Base-by-base conservation (phyloP, 768 basidiomycete genomes). In the Crassisporium funariophilum region DNA sequence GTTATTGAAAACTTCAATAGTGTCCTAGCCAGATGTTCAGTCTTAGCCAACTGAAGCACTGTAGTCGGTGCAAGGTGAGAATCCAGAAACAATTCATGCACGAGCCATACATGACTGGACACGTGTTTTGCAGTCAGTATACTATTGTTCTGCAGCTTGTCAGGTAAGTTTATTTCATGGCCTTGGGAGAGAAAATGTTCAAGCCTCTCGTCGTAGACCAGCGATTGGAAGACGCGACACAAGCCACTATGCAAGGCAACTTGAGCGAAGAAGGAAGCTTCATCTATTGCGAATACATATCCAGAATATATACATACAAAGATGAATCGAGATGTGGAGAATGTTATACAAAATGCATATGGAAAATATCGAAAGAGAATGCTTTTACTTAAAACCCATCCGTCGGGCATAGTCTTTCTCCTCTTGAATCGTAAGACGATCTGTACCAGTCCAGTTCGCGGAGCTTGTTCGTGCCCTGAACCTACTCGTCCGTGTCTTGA, bases 381-480 rank as follows among this genome's bases (percentile, higher is more conserved):
- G 29, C 23, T 35, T 44, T 56, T 61, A 76, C 56, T 72, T 78
- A 67, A 82, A 98, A 5, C 95, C 94, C 95, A 98, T 98, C 47
- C 89, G 76, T 58, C 78, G 78, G 4, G 86, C 92, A 63, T 98
- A 98, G 53, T 92, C 89, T 47, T 76, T 70, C 68, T 95, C 85
- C 67, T 98, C 95, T 53, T 87, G 83, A 17, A 74, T 65, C 12
- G 91, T 95, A 57, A 98, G 69, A 19, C 83, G 76, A 69, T 98
- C 95, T n/a, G 86, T 69, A n/a, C 91, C 92, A 5, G 83, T 79
- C 95, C 95, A 98, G 63, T 97, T 97, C 24, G 95, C 95, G 9
- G 91, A 95, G 59, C 92, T 95, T 7, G 91, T 91, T 37, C 95
- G 77, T 5, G 90, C 86, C 47, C 95, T 76, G 74, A 97, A 97